Conservation (phyloP, 139 green algal species). For the Closterium sp. region DNA sequence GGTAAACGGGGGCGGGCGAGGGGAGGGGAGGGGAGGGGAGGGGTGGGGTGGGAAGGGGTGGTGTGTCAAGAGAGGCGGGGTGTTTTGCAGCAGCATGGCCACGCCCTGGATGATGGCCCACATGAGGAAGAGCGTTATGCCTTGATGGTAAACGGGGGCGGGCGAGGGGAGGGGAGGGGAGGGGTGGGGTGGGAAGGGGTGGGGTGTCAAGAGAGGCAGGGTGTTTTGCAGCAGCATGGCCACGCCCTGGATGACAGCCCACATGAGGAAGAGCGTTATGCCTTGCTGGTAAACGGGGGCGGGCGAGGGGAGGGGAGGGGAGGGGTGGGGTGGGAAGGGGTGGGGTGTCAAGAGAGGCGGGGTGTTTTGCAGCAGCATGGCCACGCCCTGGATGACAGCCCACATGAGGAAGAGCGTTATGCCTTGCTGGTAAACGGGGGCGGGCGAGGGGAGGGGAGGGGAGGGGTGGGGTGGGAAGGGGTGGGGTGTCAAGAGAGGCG, state of each 20-base stretch:
- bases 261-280: constrained; percentile 39
- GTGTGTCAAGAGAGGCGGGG: too few relatives aligned
- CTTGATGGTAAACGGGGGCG: not conserved
- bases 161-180: not conserved
- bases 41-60: too few relatives aligned
- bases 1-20: not conserved
- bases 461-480: too few relatives aligned
- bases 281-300: constrained; percentile 3
- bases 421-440: not conserved
- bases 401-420: constrained; percentile 44
- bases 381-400: constrained; percentile 46
- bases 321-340: not conserved
- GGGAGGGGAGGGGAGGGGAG: too few relatives aligned
- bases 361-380: constrained; percentile 54
- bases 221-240: constrained; percentile 56
- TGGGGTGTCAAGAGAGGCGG: too few relatives aligned
- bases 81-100: constrained; percentile 54
- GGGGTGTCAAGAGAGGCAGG: too few relatives aligned
- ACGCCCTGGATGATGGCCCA: constrained; percentile 47
- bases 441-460: too few relatives aligned
- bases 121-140: constrained; percentile 34
- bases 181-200: too few relatives aligned
- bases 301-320: not conserved
- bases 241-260: constrained; percentile 43
- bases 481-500: too few relatives aligned